Evolutionary conservation across 1,284 basidiomycete genomes (phyloP).

Genomic region (Ganoderma lucidum): DNA sequence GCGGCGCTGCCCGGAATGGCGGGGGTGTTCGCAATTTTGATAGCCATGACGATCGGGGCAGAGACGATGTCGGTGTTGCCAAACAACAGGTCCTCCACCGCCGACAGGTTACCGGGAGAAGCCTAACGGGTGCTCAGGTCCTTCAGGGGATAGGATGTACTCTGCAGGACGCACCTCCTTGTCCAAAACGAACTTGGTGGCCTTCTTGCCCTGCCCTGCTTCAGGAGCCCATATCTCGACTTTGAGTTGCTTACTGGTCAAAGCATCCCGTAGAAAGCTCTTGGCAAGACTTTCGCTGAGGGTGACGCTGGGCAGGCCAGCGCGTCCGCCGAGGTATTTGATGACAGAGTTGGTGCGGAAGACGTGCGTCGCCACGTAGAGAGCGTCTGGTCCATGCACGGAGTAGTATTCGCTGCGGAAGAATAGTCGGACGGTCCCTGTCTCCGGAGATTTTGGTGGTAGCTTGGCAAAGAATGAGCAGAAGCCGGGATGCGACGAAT

Average conservation of each 20-base stretch:
- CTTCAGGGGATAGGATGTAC: not conserved
- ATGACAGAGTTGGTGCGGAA: conserved; percentile 89
- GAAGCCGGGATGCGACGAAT: conserved; percentile 69
- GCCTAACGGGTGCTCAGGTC: conserved; percentile 58
- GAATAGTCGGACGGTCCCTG: conserved; percentile 86
- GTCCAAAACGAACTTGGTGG: conserved; percentile 74
- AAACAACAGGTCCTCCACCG: conserved; percentile 95
- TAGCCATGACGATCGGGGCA: conserved; percentile 91
- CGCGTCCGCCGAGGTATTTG: conserved; percentile 79
- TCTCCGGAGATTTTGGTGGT: conserved; percentile 69
- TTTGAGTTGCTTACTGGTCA: conserved; percentile 90
- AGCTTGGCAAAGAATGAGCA: conserved; percentile 77
- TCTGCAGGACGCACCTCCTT: conserved; percentile 69
- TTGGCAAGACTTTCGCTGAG: conserved; percentile 87
- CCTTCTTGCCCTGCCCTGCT: conserved; percentile 77
- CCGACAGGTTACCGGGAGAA: conserved; percentile 94
- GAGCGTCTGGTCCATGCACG: conserved; percentile 89
- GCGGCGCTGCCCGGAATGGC: conserved; percentile 51
- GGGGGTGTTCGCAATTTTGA: conserved; percentile 75
- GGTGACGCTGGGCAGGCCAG: conserved; percentile 80
- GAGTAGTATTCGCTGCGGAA: conserved; percentile 89
- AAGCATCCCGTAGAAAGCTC: conserved; percentile 86
- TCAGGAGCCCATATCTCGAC: conserved; percentile 93
- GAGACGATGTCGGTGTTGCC: conserved; percentile 83
- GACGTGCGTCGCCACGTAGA: conserved; percentile 86